A percentile compares a stretch with the other conserved stretches of the same genome.
Conservation (phyloP, 208 protist genomes). For the Trypanosoma avium region DNA sequence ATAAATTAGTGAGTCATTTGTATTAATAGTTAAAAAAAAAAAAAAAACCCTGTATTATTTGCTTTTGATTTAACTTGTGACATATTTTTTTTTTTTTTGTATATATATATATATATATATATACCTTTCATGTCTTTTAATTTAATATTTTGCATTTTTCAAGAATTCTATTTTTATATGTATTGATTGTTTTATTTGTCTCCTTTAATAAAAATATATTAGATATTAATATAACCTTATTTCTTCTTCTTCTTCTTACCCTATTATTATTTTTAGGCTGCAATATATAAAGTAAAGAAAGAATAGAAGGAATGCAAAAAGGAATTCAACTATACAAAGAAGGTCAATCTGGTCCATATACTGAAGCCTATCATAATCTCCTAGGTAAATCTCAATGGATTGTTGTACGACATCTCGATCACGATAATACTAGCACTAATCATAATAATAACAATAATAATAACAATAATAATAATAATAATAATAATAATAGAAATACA, state of each 20-base stretch:
- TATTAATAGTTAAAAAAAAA: too few relatives aligned
- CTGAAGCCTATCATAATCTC: constrained; percentile 66
- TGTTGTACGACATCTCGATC: constrained; percentile 56
- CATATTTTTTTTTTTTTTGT: not conserved
- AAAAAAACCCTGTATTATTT: too few relatives aligned
- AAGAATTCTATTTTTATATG: not conserved
- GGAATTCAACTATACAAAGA: constrained; percentile 31
- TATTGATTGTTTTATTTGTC: constrained; percentile 2
- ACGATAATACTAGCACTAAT: too few relatives aligned
- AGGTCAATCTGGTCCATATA: constrained; percentile 69
- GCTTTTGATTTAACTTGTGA: not conserved
- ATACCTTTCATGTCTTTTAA: constrained; percentile 9
- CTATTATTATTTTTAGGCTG: constrained; percentile 6
- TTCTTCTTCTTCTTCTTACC: constrained; percentile 4
- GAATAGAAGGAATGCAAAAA: too few relatives aligned
- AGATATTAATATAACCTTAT: too few relatives aligned
- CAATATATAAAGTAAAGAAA: too few relatives aligned
- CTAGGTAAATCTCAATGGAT: constrained; percentile 76
- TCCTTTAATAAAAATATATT: too few relatives aligned
- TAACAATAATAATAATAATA: too few relatives aligned
- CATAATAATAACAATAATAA: too few relatives aligned
- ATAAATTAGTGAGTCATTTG: constrained; percentile 18
- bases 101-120: constrained; percentile 9
- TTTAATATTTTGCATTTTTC: constrained; percentile 7
- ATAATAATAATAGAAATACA: not conserved